Base-by-base conservation (phyloP, 1,284 basidiomycete species). In the Hemileia vastatrix region DNA sequence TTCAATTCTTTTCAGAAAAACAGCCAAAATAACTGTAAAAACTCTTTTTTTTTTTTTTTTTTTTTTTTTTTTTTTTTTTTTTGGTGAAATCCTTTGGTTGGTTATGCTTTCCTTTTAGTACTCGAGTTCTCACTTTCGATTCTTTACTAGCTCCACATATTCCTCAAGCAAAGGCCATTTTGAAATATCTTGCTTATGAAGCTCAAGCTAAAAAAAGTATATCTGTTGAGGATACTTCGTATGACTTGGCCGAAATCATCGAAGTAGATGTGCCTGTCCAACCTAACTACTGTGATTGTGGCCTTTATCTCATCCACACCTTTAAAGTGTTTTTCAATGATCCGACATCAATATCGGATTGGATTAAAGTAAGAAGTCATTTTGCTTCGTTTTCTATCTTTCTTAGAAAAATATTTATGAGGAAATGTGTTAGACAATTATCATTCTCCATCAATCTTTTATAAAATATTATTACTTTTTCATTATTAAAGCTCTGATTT, bases 251-350 rank as follows among this genome's bases (percentile, higher is more conserved):
- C 6, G 18, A 49, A 0, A 75, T 76, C 45, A 68, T 76, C 1
- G 68, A 74, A 44, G 77, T 77, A 53, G 54, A 74, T 70, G 85
- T 87, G 9, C 89, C 90, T 5, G 78, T 79, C 48, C 90, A 93
- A 72, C 84, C 84, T 5, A 92, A 93, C 74, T 87, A 79, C 65
- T 88, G 86, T 71, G 90, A 93, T 72, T 93, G 90, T 68, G 90
- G 90, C 4, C 71, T 89, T 43, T 90, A 87, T 73, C 78, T 90
- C 6, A 77, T 90, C n/a, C 86, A 90, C 68, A 86, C 87, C 54
- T 84, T 83, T n/a, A 79, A 82, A 65, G 81, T 79, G 1, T 88
- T 90, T 74, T 82, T 89, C 76, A 77, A 71, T 8, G 77, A 85
- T 64, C 83, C 86, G 0, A 19, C 4, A 4, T 4, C 4, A 45